Evolutionary conservation across 148 eudicot species (phyloP).

Genomic region (Fallopia convolvulus): DNA sequence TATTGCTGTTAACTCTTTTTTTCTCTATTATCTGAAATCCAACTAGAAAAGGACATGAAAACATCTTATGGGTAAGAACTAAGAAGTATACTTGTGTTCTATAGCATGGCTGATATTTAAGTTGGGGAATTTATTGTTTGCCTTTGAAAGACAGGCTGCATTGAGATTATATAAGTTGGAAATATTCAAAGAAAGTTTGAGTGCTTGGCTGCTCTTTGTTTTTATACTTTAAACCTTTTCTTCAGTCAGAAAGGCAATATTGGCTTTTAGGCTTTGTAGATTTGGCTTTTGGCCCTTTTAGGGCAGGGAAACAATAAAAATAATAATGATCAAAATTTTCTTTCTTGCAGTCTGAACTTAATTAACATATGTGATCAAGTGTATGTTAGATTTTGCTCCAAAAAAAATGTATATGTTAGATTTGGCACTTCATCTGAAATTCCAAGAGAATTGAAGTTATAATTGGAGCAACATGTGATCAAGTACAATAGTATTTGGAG

Average conservation of each 20-base stretch:
- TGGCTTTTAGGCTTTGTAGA: not conserved
- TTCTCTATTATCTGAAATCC: not conserved
- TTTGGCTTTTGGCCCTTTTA: not conserved
- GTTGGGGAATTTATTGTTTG: not conserved
- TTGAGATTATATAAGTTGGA: not conserved
- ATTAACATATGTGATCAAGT: not conserved
- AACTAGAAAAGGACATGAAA: not conserved
- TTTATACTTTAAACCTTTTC: not conserved
- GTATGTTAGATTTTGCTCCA: not conserved
- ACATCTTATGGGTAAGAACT: not conserved
- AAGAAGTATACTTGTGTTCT: not conserved
- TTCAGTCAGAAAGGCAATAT: not conserved
- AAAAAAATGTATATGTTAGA: not conserved
- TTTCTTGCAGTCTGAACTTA: not conserved
- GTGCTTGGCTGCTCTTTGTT: not conserved
- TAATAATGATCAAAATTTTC: too few species aligned
- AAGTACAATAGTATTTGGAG: not conserved
- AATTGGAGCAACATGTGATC: not conserved
- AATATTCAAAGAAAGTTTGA: not conserved
- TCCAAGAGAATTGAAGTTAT: not conserved
- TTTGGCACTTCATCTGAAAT: not conserved
- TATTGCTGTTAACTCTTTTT: not conserved
- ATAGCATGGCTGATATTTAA: not conserved
- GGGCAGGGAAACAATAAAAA: not conserved
- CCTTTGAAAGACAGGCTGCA: not conserved